Evolutionary conservation across 2,329 filamentous ascomycete genomes (phyloP).

Genomic region (Rhynchosporium graminicola): DNA sequence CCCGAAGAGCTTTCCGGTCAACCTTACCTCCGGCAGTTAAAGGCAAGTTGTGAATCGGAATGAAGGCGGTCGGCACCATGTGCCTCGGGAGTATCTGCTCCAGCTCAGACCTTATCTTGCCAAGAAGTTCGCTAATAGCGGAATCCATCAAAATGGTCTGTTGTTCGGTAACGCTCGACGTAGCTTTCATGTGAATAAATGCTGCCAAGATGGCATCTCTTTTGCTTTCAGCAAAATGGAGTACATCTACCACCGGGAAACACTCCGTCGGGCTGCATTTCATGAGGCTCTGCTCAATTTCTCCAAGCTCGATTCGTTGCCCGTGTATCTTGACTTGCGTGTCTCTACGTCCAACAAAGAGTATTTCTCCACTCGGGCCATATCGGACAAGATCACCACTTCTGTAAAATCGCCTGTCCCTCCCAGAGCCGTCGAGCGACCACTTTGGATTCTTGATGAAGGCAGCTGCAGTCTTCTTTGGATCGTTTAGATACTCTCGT

Average conservation of each 20-base stretch:
- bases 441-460: constrained; percentile 43
- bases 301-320: constrained; percentile 30
- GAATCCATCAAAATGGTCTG: background rate
- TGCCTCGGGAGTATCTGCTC: constrained; percentile 10
- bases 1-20: constrained; percentile 12
- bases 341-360: constrained; percentile 62
- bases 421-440: constrained; percentile 8
- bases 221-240: background rate
- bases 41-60: constrained; percentile 1
- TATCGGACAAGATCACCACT: constrained; percentile 63
- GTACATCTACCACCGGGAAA: constrained; percentile 2
- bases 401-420: constrained; percentile 46
- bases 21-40: constrained; percentile 11
- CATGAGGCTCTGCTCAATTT: constrained; percentile 25
- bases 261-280: constrained; percentile 28
- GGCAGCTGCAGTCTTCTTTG: constrained; percentile 39
- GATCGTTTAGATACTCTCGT: constrained; percentile 45
- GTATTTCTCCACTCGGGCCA: constrained; percentile 50
- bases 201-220: constrained; percentile 26
- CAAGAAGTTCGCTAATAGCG: background rate
- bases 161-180: background rate
- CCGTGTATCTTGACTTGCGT: constrained; percentile 56
- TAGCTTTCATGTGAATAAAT: constrained; percentile 39
- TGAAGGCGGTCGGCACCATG: constrained; percentile 15
- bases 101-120: constrained; percentile 3